Percentiles rank a stretch among this genome's conserved stretches.
These are phyloP conservation scores for Petunia hybrid DNA, from an alignment of 305 asterid species.

Conservation along the genomic window DNA sequence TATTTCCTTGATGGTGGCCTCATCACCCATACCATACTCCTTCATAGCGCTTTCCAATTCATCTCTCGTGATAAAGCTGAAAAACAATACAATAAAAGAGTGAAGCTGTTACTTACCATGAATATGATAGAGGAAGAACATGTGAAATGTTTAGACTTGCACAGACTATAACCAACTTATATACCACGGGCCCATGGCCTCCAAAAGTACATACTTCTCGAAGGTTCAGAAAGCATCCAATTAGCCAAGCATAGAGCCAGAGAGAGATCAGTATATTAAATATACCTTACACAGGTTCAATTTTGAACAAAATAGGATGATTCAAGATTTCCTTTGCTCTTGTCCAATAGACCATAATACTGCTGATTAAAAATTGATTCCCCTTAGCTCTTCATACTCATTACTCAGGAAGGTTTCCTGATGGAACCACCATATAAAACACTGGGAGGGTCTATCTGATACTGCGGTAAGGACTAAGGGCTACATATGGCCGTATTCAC, in stretches of 20 bases:
- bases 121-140: neutral
- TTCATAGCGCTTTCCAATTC: slow-evolving; percentile 65
- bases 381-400: neutral
- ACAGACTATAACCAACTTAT: neutral
- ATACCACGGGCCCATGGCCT: neutral
- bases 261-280: neutral
- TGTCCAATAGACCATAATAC: neutral
- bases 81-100: slow-evolving; percentile 5
- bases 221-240: neutral
- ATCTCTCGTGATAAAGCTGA: slow-evolving; percentile 58
- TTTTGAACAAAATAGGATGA: neutral
- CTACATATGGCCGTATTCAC: neutral
- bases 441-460: neutral
- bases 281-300: neutral
- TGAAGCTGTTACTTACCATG: neutral
- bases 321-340: neutral
- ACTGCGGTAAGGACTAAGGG: neutral
- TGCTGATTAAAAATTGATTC: neutral
- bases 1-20: slow-evolving; percentile 60
- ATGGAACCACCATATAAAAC: neutral
- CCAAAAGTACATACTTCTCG: neutral
- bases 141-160: neutral
- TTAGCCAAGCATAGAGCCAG: neutral
- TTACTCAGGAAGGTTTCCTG: neutral
- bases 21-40: slow-evolving; percentile 71